Evolutionary conservation across 768 basidiomycete species (phyloP).

Genomic region (Lanmaoa pseudosensibilis): DNA sequence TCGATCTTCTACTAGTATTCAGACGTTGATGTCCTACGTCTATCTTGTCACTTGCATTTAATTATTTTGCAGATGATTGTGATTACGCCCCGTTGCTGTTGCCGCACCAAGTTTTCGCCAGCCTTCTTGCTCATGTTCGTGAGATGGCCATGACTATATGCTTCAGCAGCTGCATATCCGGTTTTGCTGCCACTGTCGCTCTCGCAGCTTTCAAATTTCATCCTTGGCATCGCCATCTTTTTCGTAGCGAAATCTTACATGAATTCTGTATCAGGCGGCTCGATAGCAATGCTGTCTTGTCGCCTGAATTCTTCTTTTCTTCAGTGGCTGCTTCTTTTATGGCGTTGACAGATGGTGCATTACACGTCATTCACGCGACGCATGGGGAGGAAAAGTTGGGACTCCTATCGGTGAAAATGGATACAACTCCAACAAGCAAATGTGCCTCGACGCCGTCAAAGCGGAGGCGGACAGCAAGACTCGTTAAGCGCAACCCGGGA

Average conservation of each 20-base stretch:
- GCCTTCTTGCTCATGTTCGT: conserved; percentile 85
- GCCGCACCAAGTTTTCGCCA: too few relatives aligned
- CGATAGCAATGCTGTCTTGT: conserved; percentile 82
- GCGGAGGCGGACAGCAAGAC: conserved; percentile 87
- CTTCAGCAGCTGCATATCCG: conserved; percentile 77
- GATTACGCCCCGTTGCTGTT: too few relatives aligned
- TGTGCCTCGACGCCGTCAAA: conserved; percentile 82
- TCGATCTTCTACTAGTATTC: too few relatives aligned
- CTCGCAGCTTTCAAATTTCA: conserved; percentile 86
- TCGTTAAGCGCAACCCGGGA: conserved; percentile 48
- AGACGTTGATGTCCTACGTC: too few relatives aligned
- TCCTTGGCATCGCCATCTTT: conserved; percentile 91
- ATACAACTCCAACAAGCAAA: conserved; percentile 54
- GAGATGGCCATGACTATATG: conserved; percentile 79
- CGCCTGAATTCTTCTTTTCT: conserved; percentile 83
- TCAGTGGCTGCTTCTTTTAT: conserved; percentile 90
- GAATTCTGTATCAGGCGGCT: conserved; percentile 67
- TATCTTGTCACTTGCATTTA: too few relatives aligned
- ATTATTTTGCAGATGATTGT: too few relatives aligned
- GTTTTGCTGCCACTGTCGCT: conserved; percentile 75
- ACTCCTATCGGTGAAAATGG: conserved; percentile 28
- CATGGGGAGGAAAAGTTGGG: too few relatives aligned
- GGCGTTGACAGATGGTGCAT: too few relatives aligned
- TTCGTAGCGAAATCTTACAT: conserved; percentile 86
- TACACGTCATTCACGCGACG: too few relatives aligned